These are phyloP conservation scores for Lipomyces japonicus DNA, from an alignment of 805 yeast species.

Conservation along the genomic window DNA sequence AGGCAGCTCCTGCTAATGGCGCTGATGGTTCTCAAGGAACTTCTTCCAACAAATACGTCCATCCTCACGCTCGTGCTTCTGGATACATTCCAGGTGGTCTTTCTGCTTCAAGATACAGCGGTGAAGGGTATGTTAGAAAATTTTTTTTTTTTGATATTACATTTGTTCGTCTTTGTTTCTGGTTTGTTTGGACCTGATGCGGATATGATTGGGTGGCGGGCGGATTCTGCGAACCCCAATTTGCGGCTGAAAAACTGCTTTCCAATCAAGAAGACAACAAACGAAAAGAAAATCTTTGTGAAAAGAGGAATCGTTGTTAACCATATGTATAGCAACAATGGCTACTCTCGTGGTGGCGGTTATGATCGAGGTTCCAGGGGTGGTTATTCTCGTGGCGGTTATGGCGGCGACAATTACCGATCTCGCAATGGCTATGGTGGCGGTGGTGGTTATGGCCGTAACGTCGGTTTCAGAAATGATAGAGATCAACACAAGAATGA, in stretches of 20 bases:
- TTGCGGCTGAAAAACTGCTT: background rate
- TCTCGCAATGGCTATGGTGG: conserved; percentile 31
- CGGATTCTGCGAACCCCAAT: too few species aligned
- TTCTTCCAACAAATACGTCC: conserved; percentile 44
- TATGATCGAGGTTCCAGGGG: conserved; percentile 10
- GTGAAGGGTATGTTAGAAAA: conserved; percentile 6
- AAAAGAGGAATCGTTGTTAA: too few species aligned
- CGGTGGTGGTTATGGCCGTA: conserved; percentile 33
- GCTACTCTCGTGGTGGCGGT: conserved; percentile 6
- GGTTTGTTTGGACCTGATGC: background rate
- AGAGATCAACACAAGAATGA: conserved; percentile 37
- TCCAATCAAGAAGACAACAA: too few species aligned
- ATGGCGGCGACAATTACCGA: conserved; percentile 27
- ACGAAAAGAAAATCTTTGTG: too few species aligned
- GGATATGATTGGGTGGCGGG: too few species aligned
- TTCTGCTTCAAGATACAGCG: conserved; percentile 8
- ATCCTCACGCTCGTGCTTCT: conserved; percentile 46
- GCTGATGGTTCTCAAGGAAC: conserved; percentile 1
- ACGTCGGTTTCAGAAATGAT: conserved; percentile 30
- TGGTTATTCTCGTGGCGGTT: conserved; percentile 27
- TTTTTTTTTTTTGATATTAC: background rate
- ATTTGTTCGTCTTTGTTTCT: too few species aligned
- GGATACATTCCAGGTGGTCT: too few species aligned
- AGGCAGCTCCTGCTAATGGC: conserved; percentile 3
- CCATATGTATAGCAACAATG: conserved; percentile 10